phyloP scores from a whole-genome alignment of 495 filamentous ascomycete species.

The Bryoglossum gracile region DNA sequence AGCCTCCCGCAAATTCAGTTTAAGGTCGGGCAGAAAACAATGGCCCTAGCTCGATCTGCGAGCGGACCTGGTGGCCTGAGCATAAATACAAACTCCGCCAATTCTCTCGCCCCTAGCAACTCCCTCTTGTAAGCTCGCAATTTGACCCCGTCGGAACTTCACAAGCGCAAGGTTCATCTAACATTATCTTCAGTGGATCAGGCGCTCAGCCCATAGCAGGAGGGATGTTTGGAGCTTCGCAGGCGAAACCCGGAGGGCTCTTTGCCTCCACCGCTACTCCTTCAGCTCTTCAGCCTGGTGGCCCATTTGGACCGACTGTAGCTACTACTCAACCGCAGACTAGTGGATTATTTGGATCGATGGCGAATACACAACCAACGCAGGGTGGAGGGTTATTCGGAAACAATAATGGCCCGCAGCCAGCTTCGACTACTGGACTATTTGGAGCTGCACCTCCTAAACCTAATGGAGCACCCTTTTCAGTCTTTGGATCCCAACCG shows the following conservation, averaged over 20 bases:
- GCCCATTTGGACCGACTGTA: slow-evolving; percentile 36
- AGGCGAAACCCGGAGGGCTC: slow-evolving; percentile 28
- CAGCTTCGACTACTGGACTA: slow-evolving; percentile 24
- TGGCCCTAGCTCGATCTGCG: slow-evolving; percentile 49
- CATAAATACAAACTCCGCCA: slow-evolving; percentile 71
- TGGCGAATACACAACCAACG: slow-evolving; percentile 11
- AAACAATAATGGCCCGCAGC: slow-evolving; percentile 8
- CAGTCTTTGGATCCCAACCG: slow-evolving; percentile 12
- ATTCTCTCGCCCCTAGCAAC: too few species aligned
- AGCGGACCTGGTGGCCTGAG: slow-evolving; percentile 64
- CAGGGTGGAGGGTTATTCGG: slow-evolving; percentile 31
- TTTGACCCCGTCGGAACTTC: not conserved
- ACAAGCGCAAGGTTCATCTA: not conserved
- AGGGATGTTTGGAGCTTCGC: slow-evolving; percentile 40
- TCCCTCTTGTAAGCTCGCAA: slow-evolving; percentile 54
- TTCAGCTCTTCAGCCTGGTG: slow-evolving; percentile 21
- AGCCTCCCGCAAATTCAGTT: too few species aligned
- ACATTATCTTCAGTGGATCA: slow-evolving; percentile 21
- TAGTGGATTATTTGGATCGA: slow-evolving; percentile 32
- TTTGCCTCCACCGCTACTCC: slow-evolving; percentile 30
- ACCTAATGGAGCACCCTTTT: slow-evolving; percentile 31
- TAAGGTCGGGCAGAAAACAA: slow-evolving; percentile 12
- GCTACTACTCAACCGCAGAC: slow-evolving; percentile 14
- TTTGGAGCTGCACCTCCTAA: slow-evolving; percentile 29
- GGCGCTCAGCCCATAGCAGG: slow-evolving; percentile 22